These are phyloP conservation scores for Prunus kanzakura DNA, from an alignment of 306 rosid species.

Conservation along the genomic window DNA sequence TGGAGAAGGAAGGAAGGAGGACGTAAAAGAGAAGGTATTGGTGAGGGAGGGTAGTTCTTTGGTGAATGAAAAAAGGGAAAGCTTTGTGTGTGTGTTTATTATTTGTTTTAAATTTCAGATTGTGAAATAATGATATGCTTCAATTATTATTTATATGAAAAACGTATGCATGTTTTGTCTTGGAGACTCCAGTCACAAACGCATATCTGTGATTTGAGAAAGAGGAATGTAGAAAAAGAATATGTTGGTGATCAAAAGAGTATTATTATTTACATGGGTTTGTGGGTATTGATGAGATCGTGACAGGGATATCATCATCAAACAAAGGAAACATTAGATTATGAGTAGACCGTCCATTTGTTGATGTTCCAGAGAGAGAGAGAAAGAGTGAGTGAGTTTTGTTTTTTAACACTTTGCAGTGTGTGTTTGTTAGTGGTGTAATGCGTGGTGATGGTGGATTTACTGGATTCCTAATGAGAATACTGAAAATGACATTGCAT, in stretches of 20 bases:
- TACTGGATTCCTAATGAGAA: neutral
- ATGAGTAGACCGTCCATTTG: constrained; percentile 13
- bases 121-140: neutral
- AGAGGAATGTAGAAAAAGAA: neutral
- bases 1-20: neutral
- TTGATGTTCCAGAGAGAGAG: neutral
- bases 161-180: neutral
- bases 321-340: neutral
- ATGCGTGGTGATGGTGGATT: constrained; percentile 5
- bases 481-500: constrained; percentile 29
- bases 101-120: neutral
- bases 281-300: constrained; percentile 19
- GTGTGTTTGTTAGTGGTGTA: constrained; percentile 3
- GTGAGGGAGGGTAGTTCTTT: neutral
- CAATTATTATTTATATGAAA: neutral
- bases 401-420: constrained; percentile 37
- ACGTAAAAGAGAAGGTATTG: neutral
- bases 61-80: neutral
- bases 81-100: neutral
- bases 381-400: neutral
- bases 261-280: constrained; percentile 10
- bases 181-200: neutral
- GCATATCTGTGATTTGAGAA: neutral
- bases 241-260: neutral
- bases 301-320: constrained; percentile 28